Conservation (phyloP, 2,329 filamentous ascomycete species). For the Scortechinia acanthostroma region DNA sequence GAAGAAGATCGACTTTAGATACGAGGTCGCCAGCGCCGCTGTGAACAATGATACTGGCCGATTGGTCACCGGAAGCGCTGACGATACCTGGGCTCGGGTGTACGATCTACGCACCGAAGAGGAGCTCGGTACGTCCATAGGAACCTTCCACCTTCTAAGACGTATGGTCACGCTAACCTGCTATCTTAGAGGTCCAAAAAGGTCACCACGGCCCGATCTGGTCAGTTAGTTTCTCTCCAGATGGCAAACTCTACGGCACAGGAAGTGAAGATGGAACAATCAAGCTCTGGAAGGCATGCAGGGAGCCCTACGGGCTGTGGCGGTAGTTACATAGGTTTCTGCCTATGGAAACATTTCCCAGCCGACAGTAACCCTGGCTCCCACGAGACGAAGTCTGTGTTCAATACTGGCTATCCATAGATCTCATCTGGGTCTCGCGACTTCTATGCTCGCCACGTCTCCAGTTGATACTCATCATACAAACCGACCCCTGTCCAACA, state of each 20-base stretch:
- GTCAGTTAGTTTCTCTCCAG: conserved; percentile 61
- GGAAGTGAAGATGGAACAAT: conserved; percentile 67
- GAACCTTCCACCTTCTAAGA: not conserved
- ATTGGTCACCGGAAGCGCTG: conserved; percentile 57
- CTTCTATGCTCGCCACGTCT: too few species aligned
- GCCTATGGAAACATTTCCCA: too few species aligned
- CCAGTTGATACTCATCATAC: too few species aligned
- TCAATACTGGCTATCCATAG: too few species aligned
- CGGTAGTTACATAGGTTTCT: too few species aligned
- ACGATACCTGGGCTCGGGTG: conserved; percentile 63
- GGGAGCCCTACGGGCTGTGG: not conserved
- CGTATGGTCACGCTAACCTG: not conserved
- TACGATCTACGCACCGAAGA: conserved; percentile 59
- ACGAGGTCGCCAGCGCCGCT: conserved; percentile 60
- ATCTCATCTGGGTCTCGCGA: too few species aligned
- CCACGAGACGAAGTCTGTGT: too few species aligned
- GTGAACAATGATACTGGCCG: conserved; percentile 50
- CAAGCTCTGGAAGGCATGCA: conserved; percentile 33
- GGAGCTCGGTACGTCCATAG: conserved; percentile 37
- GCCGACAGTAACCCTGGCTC: too few species aligned
- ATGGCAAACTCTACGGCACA: conserved; percentile 64
- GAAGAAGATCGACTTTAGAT: conserved; percentile 52
- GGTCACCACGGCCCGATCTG: conserved; percentile 67
- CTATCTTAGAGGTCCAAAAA: conserved; percentile 49
- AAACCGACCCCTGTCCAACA: too few species aligned